Percentiles rank a stretch among this genome's conserved stretches.
phyloP scores from a whole-genome alignment of 305 asterid genomes.

The Andrographis paniculata region DNA sequence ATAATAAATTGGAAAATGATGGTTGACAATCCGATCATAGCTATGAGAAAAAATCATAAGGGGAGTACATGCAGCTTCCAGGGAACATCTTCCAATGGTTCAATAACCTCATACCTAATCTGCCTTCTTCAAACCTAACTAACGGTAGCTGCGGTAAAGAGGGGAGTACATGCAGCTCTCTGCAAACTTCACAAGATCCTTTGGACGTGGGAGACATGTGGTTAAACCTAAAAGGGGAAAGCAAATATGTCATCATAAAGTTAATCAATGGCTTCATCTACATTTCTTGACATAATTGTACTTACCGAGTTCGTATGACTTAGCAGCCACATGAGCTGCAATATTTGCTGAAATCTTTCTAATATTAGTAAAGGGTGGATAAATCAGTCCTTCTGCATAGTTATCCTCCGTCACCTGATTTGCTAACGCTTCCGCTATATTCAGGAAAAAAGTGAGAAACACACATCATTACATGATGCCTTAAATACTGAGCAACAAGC shows the following conservation, averaged over 20 bases:
- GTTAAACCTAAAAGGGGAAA: slow-evolving; percentile 49
- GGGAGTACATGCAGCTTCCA: neutral
- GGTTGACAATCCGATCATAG: too few species aligned
- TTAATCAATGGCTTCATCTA: neutral
- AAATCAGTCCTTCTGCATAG: slow-evolving; percentile 63
- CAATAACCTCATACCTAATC: neutral
- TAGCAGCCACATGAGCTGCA: slow-evolving; percentile 83
- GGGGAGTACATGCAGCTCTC: slow-evolving; percentile 88
- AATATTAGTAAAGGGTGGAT: slow-evolving; percentile 72
- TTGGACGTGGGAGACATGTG: slow-evolving; percentile 69
- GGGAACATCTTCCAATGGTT: neutral
- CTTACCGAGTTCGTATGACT: slow-evolving; percentile 63
- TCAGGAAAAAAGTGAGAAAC: neutral
- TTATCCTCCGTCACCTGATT: slow-evolving; percentile 63
- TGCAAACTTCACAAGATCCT: slow-evolving; percentile 58
- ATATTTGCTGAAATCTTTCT: slow-evolving; percentile 84
- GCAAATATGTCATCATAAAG: neutral
- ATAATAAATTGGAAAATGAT: too few species aligned
- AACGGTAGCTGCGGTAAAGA: slow-evolving; percentile 47
- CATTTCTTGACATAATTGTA: neutral
- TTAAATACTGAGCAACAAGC: neutral
- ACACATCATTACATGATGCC: neutral
- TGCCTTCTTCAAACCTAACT: neutral
- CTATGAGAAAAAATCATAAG: too few species aligned
- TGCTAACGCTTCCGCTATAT: slow-evolving; percentile 84